Conservation (phyloP, 345 rosid species). For the Linum tenue region DNA sequence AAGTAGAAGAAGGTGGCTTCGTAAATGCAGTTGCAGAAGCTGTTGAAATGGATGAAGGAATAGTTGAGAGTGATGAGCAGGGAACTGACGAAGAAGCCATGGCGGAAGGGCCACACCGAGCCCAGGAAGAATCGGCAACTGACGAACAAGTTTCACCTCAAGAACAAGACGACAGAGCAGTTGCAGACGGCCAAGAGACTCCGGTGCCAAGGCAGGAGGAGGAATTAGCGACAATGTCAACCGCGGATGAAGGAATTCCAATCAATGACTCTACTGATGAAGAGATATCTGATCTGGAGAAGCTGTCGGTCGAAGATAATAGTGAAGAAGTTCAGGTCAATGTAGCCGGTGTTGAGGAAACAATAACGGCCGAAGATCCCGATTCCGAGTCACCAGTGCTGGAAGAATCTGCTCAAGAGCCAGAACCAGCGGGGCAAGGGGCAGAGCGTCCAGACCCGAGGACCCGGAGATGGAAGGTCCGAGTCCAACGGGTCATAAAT, state of each 20-base stretch:
- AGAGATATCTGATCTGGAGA: constrained; percentile 14
- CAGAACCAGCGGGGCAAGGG: constrained; percentile 8
- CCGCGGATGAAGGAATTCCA: constrained; percentile 4
- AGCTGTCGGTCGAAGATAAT: constrained; percentile 15
- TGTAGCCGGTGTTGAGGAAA: background rate
- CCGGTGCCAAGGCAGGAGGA: constrained; percentile 4
- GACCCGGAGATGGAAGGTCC: constrained; percentile 12
- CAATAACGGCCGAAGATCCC: background rate
- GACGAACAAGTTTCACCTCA: no score
- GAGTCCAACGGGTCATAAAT: constrained; percentile 30
- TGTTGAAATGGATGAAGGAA: constrained; percentile 1
- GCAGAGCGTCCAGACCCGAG: constrained; percentile 28
- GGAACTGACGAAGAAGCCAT: constrained; percentile 4
- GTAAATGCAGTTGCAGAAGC: background rate
- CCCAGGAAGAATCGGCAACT: background rate
- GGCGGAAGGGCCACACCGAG: constrained; percentile 16
- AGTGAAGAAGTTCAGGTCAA: no score
- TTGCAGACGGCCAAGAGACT: background rate
- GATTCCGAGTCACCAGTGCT: background rate
- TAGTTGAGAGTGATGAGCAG: background rate
- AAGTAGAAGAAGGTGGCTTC: constrained; percentile 6
- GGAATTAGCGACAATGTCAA: background rate
- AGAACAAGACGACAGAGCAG: background rate
- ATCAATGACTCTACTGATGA: background rate
- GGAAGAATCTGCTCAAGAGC: constrained; percentile 1